Evolutionary conservation across 805 yeast genomes (phyloP).

Genomic region (Brettanomyces bruxellensis): DNA sequence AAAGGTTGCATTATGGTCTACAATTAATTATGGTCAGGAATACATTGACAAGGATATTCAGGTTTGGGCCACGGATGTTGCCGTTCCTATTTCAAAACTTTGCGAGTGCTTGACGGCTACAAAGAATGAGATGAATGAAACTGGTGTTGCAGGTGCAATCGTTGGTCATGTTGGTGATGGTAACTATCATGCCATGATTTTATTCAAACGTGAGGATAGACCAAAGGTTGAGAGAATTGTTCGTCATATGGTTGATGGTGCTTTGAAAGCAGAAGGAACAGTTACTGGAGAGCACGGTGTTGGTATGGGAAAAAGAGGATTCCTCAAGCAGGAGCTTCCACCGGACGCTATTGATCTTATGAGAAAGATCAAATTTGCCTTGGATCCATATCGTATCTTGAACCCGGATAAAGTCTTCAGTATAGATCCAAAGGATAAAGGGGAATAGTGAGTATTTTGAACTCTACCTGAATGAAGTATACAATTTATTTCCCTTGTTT

Average conservation of each 20-base stretch:
- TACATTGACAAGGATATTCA: slow-evolving; percentile 47
- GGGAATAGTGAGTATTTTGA: neutral
- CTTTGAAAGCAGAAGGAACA: slow-evolving; percentile 65
- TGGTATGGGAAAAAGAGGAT: slow-evolving; percentile 69
- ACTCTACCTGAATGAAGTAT: no score
- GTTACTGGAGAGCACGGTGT: slow-evolving; percentile 89
- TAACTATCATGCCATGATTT: slow-evolving; percentile 66
- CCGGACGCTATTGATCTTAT: slow-evolving; percentile 59
- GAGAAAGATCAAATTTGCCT: slow-evolving; percentile 64
- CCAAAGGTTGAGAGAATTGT: slow-evolving; percentile 46
- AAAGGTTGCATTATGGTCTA: slow-evolving; percentile 66
- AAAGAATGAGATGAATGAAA: slow-evolving; percentile 48
- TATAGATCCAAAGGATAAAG: slow-evolving; percentile 43
- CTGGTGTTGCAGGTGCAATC: slow-evolving; percentile 54
- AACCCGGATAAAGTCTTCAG: slow-evolving; percentile 77
- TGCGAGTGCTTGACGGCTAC: slow-evolving; percentile 54
- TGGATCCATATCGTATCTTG: slow-evolving; percentile 67
- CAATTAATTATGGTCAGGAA: slow-evolving; percentile 54
- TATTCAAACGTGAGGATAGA: slow-evolving; percentile 50
- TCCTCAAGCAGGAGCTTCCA: slow-evolving; percentile 58
- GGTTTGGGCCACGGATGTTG: slow-evolving; percentile 86
- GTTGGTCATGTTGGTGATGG: slow-evolving; percentile 93
- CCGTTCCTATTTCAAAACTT: slow-evolving; percentile 73
- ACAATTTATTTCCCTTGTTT: no score
- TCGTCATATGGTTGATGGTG: slow-evolving; percentile 62